Evolutionary conservation across 441 rosid species (phyloP).

Genomic region (Gossypium trilobum): DNA sequence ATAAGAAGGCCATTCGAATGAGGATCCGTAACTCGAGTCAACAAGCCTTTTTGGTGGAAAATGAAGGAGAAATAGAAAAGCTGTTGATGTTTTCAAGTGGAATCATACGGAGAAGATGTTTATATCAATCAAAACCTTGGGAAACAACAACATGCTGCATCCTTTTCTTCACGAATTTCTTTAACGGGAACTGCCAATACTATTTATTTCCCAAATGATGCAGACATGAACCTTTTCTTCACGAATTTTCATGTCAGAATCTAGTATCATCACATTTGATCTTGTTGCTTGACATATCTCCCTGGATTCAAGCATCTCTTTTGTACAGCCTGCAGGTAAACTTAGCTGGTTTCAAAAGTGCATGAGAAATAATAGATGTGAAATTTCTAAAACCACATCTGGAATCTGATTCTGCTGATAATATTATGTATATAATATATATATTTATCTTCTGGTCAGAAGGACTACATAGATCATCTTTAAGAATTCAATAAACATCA

Average conservation of each 20-base stretch:
- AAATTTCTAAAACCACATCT: no score
- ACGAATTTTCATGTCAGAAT: no score
- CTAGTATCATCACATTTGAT: no score
- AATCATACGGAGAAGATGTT: background rate
- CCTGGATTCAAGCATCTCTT: no score
- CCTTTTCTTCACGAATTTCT: background rate
- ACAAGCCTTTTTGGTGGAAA: background rate
- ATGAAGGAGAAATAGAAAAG: background rate
- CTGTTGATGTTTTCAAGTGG: background rate
- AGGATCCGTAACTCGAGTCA: background rate
- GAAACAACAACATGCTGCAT: background rate
- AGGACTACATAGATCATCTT: background rate
- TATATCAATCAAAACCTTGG: background rate
- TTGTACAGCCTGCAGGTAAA: no score
- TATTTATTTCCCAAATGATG: background rate
- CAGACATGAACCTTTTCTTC: no score
- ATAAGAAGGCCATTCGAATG: background rate
- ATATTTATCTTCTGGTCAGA: background rate
- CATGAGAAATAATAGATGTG: no score
- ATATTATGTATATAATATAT: no score
- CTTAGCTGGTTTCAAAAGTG: no score
- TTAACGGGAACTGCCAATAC: background rate
- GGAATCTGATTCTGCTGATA: no score
- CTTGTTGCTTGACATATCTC: no score
- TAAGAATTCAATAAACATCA: background rate